Percentiles rank a stretch among this genome's conserved stretches.
Evolutionary conservation across 208 protist species (phyloP).

Genomic region (Leishmania aethiopica): DNA sequence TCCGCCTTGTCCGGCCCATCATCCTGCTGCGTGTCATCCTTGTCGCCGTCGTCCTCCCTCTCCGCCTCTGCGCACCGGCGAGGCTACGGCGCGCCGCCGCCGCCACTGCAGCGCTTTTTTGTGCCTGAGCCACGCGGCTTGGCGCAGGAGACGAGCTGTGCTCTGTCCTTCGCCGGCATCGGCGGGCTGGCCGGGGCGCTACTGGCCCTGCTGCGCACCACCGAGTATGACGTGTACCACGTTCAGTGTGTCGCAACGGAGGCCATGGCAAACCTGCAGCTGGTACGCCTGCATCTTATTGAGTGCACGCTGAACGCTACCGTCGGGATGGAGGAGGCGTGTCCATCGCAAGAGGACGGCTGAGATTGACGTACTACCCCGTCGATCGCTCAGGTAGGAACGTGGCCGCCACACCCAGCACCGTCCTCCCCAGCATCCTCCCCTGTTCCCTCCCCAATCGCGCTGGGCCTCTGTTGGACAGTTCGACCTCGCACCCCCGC

Average conservation of each 20-base stretch:
- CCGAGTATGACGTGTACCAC: constrained; percentile 10
- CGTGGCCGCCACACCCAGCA: background rate
- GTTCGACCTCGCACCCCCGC: background rate
- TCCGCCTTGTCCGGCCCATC: background rate
- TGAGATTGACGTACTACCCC: background rate
- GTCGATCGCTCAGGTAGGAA: background rate
- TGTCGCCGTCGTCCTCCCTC: background rate
- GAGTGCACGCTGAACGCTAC: constrained; percentile 2
- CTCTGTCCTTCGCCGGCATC: background rate
- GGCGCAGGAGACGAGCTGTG: background rate
- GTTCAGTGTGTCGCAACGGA: constrained; percentile 18
- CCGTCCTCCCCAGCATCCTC: background rate
- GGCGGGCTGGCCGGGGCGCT: background rate
- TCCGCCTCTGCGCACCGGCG: background rate
- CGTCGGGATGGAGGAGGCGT: background rate
- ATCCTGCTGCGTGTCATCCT: constrained; percentile 1
- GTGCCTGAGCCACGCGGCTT: background rate
- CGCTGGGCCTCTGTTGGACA: background rate
- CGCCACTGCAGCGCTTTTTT: background rate
- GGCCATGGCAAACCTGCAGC: constrained; percentile 9
- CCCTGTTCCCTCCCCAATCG: background rate
- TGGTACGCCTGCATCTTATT: constrained; percentile 12
- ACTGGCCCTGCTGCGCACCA: background rate
- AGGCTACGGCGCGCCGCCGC: background rate
- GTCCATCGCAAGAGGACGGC: background rate